phyloP scores from a whole-genome alignment of 2,329 filamentous ascomycete genomes.

The Cladosporium sp. region DNA sequence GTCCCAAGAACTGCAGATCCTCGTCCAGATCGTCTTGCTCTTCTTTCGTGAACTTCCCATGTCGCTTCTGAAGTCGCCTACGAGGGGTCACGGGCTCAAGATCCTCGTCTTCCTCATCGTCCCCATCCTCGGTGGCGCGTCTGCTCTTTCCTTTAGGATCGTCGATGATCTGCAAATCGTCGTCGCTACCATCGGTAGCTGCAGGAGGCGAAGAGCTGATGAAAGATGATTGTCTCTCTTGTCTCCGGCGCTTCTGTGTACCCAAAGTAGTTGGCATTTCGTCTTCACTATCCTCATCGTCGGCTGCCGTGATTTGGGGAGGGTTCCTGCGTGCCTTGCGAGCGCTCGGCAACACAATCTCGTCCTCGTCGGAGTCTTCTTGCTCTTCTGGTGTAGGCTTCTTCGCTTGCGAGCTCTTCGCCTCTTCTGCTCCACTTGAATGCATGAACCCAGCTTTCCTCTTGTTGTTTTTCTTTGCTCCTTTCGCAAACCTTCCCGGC shows the following conservation, averaged over 20 bases:
- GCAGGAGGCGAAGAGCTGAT: conserved; percentile 23
- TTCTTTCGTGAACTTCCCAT: conserved; percentile 24
- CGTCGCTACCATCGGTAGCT: conserved; percentile 24
- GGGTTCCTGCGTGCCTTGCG: background rate
- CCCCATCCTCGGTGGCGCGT: background rate
- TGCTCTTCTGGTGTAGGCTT: background rate
- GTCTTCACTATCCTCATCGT: conserved; percentile 23
- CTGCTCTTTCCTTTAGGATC: conserved; percentile 3
- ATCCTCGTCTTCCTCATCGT: conserved; percentile 16
- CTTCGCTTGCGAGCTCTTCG: conserved; percentile 14
- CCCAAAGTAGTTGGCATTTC: conserved; percentile 28
- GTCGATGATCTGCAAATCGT: conserved; percentile 26
- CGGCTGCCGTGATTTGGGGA: conserved; percentile 12
- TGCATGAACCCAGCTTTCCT: conserved; percentile 9
- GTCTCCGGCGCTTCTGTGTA: conserved; percentile 21
- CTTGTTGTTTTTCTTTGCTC: background rate
- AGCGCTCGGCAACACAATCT: conserved; percentile 6
- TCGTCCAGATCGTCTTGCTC: conserved; percentile 42
- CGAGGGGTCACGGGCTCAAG: conserved; percentile 24
- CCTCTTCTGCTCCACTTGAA: background rate
- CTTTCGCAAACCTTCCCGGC: background rate
- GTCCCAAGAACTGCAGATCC: conserved; percentile 41
- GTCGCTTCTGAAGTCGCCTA: conserved; percentile 20
- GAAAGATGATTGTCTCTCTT: conserved; percentile 18
- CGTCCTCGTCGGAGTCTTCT: conserved; percentile 10